phyloP scores from a whole-genome alignment of 495 filamentous ascomycete species.

The Aspergillus coremiiformis region DNA sequence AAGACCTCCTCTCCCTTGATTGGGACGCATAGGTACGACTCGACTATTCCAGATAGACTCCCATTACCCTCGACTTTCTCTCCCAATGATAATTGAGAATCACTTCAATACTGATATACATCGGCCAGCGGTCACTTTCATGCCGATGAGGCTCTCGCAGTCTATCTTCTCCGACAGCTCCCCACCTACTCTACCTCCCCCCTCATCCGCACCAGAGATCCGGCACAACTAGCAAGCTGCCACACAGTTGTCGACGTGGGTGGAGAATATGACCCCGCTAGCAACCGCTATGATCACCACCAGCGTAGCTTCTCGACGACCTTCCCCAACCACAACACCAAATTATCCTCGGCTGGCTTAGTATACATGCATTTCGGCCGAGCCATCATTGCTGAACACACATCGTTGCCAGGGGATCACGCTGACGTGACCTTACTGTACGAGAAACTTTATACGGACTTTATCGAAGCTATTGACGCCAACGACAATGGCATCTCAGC shows the following conservation, averaged over 20 bases:
- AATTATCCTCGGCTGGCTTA: conserved; percentile 85
- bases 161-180: conserved; percentile 86
- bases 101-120: conserved; percentile 8
- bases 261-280: conserved; percentile 71
- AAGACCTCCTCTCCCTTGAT: conserved; percentile 61
- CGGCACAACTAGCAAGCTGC: conserved; percentile 66
- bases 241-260: conserved; percentile 95
- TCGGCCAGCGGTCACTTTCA: conserved; percentile 79
- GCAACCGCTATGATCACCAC: conserved; percentile 90
- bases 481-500: conserved; percentile 90
- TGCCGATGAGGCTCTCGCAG: conserved; percentile 96
- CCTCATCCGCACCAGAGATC: conserved; percentile 85
- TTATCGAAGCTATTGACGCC: conserved; percentile 93
- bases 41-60: neutral
- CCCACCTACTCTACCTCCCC: conserved; percentile 66
- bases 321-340: conserved; percentile 70
- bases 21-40: conserved; percentile 71
- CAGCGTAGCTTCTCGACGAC: conserved; percentile 81
- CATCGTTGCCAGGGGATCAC: conserved; percentile 53
- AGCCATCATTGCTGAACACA: conserved; percentile 64
- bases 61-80: neutral
- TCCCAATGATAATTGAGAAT: conserved; percentile 8
- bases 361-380: conserved; percentile 94
- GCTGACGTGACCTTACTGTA: conserved; percentile 66
- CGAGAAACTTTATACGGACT: conserved; percentile 84